Conservation (phyloP, 2,329 filamentous ascomycete genomes). For the Clarireedia sp. region DNA sequence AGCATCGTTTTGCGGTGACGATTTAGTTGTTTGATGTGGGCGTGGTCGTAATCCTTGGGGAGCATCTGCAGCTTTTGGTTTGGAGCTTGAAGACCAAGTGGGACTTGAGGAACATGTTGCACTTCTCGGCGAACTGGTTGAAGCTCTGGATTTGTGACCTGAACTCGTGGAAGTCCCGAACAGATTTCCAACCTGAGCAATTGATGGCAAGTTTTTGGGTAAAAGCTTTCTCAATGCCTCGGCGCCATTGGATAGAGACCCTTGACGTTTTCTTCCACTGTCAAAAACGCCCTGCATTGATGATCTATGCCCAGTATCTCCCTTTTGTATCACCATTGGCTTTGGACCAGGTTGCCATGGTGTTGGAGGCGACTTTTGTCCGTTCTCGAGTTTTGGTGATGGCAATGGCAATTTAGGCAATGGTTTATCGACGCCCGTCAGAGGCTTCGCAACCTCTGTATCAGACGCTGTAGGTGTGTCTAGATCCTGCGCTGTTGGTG, state of each 20-base stretch:
- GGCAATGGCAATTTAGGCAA: constrained; percentile 23
- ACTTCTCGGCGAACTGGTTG: constrained; percentile 1
- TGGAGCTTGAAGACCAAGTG: background rate
- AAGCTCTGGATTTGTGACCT: constrained; percentile 12
- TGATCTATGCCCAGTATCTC: constrained; percentile 28
- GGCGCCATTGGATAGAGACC: constrained; percentile 48
- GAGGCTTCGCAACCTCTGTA: background rate
- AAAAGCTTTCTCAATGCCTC: constrained; percentile 48
- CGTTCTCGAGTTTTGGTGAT: constrained; percentile 24
- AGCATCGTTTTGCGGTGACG: constrained; percentile 11
- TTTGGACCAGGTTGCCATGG: constrained; percentile 39
- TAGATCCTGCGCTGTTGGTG: constrained; percentile 19
- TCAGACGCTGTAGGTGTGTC: background rate
- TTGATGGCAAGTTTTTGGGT: constrained; percentile 48
- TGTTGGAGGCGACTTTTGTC: constrained; percentile 15
- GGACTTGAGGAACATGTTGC: background rate
- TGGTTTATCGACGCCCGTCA: constrained; percentile 1
- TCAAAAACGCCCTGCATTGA: constrained; percentile 41
- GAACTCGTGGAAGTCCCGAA: constrained; percentile 23
- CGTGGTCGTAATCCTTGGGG: background rate
- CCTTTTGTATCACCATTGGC: constrained; percentile 29
- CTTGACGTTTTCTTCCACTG: constrained; percentile 33
- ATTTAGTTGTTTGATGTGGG: constrained; percentile 8
- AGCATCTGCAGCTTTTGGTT: background rate
- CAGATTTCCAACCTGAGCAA: constrained; percentile 25